These are phyloP conservation scores for Nicotiana tabacum DNA, from an alignment of 257 asterid species.

Conservation along the genomic window DNA sequence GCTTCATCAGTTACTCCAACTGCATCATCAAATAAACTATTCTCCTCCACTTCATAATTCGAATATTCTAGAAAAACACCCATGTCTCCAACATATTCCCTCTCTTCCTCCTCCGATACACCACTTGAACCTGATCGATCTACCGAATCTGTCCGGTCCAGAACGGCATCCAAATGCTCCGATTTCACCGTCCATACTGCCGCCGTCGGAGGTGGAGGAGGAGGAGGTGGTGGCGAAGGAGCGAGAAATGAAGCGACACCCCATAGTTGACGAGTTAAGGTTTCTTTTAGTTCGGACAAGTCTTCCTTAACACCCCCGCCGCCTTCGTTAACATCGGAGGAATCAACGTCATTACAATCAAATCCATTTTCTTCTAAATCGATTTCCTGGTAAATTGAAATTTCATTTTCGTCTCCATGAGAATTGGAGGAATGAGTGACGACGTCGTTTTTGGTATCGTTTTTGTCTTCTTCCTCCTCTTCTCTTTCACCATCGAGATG, in stretches of 20 bases:
- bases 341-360: slow-evolving; percentile 15
- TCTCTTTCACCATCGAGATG: slow-evolving; percentile 52
- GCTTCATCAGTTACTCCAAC: slow-evolving; percentile 86
- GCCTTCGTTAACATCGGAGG: slow-evolving; percentile 3
- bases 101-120: slow-evolving; percentile 28
- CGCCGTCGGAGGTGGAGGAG: slow-evolving; percentile 43
- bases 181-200: slow-evolving; percentile 10
- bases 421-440: background rate
- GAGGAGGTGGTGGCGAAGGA: slow-evolving; percentile 61
- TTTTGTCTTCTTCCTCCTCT: slow-evolving; percentile 12
- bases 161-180: slow-evolving; percentile 9
- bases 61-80: slow-evolving; percentile 19
- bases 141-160: slow-evolving; percentile 8
- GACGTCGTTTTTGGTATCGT: slow-evolving; percentile 16
- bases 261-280: slow-evolving; percentile 76
- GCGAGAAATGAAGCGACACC: slow-evolving; percentile 95
- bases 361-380: slow-evolving; percentile 30
- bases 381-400: slow-evolving; percentile 11
- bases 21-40: slow-evolving; percentile 44
- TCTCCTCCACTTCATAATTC: slow-evolving; percentile 28
- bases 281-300: slow-evolving; percentile 73
- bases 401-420: slow-evolving; percentile 15
- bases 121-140: background rate
- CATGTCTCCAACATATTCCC: background rate
- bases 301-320: slow-evolving; percentile 83